Conservation (phyloP, 306 rosid genomes). For the Cajanus cajan region DNA sequence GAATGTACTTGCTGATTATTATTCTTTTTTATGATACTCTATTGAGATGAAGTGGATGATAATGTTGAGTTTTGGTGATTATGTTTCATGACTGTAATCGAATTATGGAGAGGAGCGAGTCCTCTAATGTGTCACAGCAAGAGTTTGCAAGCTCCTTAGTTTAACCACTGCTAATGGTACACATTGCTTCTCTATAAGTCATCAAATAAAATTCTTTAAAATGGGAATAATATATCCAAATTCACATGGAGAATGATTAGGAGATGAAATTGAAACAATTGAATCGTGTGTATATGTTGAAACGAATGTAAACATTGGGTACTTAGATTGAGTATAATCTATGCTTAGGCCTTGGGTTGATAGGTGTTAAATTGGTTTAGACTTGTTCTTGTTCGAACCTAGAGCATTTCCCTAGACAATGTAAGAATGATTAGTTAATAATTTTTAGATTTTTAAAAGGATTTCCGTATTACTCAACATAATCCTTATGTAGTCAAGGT, state of each 20-base stretch:
- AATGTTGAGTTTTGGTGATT: background rate
- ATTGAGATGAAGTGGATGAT: background rate
- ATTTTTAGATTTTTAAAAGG: background rate
- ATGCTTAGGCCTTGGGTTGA: constrained; percentile 5
- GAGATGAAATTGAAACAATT: constrained; percentile 1
- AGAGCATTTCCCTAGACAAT: background rate
- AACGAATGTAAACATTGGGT: background rate
- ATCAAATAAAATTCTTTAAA: too few species aligned
- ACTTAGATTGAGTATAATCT: background rate
- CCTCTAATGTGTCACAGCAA: too few species aligned
- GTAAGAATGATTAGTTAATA: background rate
- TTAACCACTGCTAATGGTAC: background rate
- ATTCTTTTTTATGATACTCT: background rate
- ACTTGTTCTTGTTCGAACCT: background rate
- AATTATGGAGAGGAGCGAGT: background rate
- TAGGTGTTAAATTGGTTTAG: constrained; percentile 16
- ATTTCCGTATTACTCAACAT: background rate
- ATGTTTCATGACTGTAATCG: background rate
- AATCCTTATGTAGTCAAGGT: background rate
- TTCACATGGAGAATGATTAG: background rate
- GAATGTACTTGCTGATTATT: background rate
- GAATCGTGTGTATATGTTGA: background rate
- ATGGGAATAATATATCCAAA: too few species aligned
- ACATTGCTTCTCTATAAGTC: too few species aligned
- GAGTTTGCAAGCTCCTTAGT: background rate